Evolutionary conservation across 2,329 filamentous ascomycete species (phyloP), one percentile per base, ranked within the genome.

Genomic region (Fusarium buharicum): DNA sequence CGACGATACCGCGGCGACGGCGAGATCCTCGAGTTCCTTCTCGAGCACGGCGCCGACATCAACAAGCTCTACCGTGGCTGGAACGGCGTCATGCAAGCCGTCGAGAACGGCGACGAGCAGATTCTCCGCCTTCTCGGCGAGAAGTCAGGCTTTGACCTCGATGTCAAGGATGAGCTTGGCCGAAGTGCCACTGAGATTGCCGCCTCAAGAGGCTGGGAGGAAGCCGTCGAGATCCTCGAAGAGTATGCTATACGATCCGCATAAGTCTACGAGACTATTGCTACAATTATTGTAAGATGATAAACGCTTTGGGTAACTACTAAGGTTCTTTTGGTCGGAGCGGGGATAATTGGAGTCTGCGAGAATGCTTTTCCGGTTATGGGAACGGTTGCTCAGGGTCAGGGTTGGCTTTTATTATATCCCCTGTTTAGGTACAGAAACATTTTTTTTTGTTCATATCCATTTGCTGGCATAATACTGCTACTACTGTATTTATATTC

Each of bases 11-110:
- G 82, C 50, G 79, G 80, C 9, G 78, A 89, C 64, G 81, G 83
- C 0, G 82, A 85, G 36, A 84, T 89, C 50, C 79, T 90, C 28
- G 82, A 87, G 72, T 78, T 88, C 75, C 78, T 91, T 6, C 79
- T 91, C 8, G 81, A 81, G 11, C 80, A 83, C 57, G 88, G 88
- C 10, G 88, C 86, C 2, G 86, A 90, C 67, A 86, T 88, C 43
- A 91, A 91, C 75, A 84, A 85, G 72, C 77, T 88, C 59, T 89
- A 89, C 73, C 82, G 86, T 0, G 86, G 85, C 6, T 88, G 86
- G 84, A 89, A 86, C 69, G 86, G 81, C 16, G 79, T 89, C 50
- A 84, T 89, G 75, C 86, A 89, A 72, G 85, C 86, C 0, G 77
- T 89, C 12, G 86, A 90, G 75, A 86, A 87, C 66, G 86, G 86